phyloP scores from a whole-genome alignment of 176 grass and related monocot species.

The Musa troglodytarum region DNA sequence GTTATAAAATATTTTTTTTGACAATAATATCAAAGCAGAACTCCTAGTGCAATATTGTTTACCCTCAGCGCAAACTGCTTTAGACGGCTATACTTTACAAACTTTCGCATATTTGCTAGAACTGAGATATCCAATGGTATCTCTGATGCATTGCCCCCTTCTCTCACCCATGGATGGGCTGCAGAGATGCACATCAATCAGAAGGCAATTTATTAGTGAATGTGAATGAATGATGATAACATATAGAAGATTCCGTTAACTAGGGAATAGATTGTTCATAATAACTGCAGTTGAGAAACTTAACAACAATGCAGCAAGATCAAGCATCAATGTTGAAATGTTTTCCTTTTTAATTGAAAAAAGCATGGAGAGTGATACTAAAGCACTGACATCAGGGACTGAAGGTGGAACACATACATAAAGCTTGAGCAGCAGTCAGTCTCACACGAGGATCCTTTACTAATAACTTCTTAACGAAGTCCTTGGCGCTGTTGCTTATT shows the following conservation, averaged over 20 bases:
- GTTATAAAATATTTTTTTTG: neutral
- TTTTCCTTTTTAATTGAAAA: neutral
- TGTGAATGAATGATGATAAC: neutral
- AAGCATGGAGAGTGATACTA: neutral
- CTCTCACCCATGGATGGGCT: conserved; percentile 98
- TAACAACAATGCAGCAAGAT: conserved; percentile 4
- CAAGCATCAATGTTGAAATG: neutral
- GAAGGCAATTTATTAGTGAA: neutral
- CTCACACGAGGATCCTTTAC: conserved; percentile 91
- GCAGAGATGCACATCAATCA: neutral
- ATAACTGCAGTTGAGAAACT: neutral
- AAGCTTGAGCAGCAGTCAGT: conserved; percentile 97
- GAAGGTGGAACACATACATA: conserved; percentile 49
- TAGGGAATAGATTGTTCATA: neutral
- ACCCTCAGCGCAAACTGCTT: conserved; percentile 97
- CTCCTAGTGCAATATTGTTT: conserved; percentile 21
- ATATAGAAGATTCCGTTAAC: neutral
- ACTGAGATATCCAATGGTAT: conserved; percentile 96
- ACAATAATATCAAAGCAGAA: neutral
- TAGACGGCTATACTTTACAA: conserved; percentile 97
- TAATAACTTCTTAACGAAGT: conserved; percentile 87
- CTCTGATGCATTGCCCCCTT: conserved; percentile 88
- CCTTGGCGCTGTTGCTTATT: conserved; percentile 74
- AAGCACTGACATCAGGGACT: conserved; percentile 1
- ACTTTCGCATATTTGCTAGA: conserved; percentile 84